phyloP scores from a whole-genome alignment of 257 asterid genomes.

The Salvia splendens region DNA sequence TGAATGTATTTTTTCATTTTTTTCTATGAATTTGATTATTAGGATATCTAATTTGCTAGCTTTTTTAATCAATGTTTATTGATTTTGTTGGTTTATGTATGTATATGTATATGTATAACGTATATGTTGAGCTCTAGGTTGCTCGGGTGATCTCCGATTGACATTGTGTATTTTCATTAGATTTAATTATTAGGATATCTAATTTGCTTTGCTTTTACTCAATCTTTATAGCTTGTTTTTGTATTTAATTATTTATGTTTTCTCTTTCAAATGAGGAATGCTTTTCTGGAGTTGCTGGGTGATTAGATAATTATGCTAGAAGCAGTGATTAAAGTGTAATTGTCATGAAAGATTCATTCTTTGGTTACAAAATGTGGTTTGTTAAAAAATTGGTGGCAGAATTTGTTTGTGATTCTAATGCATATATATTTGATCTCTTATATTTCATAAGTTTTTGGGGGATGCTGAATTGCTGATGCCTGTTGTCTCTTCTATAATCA shows the following conservation, averaged over 20 bases:
- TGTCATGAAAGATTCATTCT: neutral
- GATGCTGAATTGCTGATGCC: neutral
- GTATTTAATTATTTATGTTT: neutral
- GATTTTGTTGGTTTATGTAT: neutral
- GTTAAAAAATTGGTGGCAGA: neutral
- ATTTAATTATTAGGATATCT: neutral
- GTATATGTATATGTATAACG: neutral
- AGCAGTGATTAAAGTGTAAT: neutral
- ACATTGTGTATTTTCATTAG: neutral
- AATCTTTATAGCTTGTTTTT: neutral
- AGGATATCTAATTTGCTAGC: neutral
- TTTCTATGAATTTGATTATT: neutral
- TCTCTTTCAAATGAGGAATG: neutral
- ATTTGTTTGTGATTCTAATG: neutral
- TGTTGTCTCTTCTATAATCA: neutral
- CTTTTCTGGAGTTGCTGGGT: neutral
- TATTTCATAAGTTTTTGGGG: neutral
- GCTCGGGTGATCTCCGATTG: conserved; percentile 1
- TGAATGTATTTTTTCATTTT: neutral
- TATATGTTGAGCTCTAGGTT: conserved; percentile 11
- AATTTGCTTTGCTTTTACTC: neutral
- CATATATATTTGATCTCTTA: neutral
- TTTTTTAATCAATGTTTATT: neutral
- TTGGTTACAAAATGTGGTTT: neutral
- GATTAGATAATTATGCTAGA: neutral